Base-by-base conservation (phyloP, 2,329 filamentous ascomycete species). In the Dothiorella sarmentorum region DNA sequence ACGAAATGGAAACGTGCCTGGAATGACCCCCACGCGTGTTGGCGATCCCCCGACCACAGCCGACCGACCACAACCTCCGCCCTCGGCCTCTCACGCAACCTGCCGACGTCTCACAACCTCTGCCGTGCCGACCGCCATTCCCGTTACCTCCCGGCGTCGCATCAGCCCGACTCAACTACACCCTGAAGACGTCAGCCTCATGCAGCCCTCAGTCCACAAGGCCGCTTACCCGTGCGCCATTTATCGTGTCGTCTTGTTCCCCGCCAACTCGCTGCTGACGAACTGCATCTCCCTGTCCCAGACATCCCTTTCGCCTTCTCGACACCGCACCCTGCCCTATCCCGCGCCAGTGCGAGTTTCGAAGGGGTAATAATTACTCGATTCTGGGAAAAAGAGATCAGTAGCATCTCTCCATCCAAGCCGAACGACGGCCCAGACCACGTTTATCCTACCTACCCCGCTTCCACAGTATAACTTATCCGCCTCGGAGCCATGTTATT, bases 311-410 rank as follows among this genome's bases (percentile, higher is more conserved):
- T n/a, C n/a, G n/a, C n/a, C n/a, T n/a, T n/a, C n/a, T n/a, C n/a
- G 31, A 52, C 40, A 18, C 29, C 18, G 29, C 45, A 7, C 45
- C n/a, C n/a, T n/a, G n/a, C n/a, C n/a, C n/a, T 31, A 51, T 51
- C 47, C 47, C 47, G 47, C 47, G 47, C 31, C 6, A 15, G 17
- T 37, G 49, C 17, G 20, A 24, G 24, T 53, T 53, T 53, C 22
- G 31, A 51, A 35, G 18, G 45, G 45, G 45, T 51, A 51, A 51
- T 51, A 11, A 29, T 53, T 53, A 53, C 49, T 53, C 49, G 49
- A 53, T 53, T n/a, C 22, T 24, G 22, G n/a, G 33, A 3, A 38
- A 26, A 53, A 31, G 22, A 29, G 49, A 53, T 42, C 49, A 53
- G 35, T 53, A 29, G 24, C 35, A 53, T 42, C 29, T 31, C 29